phyloP scores from a whole-genome alignment of 2,329 filamentous ascomycete genomes.

The Fusarium buharicum region DNA sequence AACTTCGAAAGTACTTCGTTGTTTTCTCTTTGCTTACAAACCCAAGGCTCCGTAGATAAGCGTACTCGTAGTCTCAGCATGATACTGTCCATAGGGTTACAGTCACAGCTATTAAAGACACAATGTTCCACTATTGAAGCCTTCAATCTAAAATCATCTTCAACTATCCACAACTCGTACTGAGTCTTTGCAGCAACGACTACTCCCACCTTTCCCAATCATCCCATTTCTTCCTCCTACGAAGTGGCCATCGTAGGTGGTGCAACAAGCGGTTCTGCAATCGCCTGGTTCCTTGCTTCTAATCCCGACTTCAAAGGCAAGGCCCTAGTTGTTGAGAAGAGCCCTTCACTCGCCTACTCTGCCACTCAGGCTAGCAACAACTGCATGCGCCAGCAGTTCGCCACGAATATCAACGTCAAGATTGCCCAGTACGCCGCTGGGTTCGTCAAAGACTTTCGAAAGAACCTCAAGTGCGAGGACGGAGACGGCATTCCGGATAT shows the following conservation, averaged over 20 bases:
- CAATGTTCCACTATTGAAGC: neutral
- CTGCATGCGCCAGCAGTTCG: slow-evolving; percentile 28
- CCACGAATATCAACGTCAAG: slow-evolving; percentile 20
- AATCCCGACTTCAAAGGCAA: slow-evolving; percentile 21
- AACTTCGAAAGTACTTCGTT: no score
- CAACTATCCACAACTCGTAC: neutral
- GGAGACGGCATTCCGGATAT: slow-evolving; percentile 4
- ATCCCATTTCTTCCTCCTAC: neutral
- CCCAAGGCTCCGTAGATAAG: no score
- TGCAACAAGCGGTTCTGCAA: slow-evolving; percentile 23
- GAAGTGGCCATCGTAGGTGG: slow-evolving; percentile 18
- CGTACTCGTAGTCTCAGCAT: no score
- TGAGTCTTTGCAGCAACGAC: neutral
- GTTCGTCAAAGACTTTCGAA: slow-evolving; percentile 18
- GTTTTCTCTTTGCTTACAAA: no score
- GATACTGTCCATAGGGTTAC: no score
- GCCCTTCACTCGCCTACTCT: slow-evolving; percentile 9
- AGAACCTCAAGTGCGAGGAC: slow-evolving; percentile 7
- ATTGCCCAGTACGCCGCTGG: slow-evolving; percentile 20
- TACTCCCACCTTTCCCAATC: neutral
- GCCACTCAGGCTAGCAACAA: slow-evolving; percentile 27
- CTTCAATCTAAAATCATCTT: neutral
- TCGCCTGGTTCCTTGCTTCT: slow-evolving; percentile 20
- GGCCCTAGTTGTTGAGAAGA: slow-evolving; percentile 16
- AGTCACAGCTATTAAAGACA: neutral